phyloP scores from a whole-genome alignment of 2,329 filamentous ascomycete genomes.

The Botrytis elliptica region DNA sequence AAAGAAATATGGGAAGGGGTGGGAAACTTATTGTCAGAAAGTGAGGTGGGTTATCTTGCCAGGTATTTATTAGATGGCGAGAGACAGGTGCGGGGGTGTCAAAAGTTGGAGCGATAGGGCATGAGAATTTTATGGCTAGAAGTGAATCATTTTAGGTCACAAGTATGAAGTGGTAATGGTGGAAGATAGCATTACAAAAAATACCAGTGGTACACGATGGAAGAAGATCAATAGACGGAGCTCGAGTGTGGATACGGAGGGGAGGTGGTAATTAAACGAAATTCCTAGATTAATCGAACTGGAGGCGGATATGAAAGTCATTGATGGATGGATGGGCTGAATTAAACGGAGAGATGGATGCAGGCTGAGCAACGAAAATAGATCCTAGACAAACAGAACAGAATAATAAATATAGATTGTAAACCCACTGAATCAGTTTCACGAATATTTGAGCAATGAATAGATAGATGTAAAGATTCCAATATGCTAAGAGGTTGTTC shows the following conservation, averaged over 20 bases:
- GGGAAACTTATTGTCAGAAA: conserved; percentile 45
- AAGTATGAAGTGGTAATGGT: not conserved
- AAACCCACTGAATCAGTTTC: not conserved
- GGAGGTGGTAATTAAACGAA: not conserved
- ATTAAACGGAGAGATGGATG: not conserved
- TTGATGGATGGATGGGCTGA: not conserved
- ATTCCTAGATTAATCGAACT: not conserved
- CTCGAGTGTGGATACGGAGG: not conserved
- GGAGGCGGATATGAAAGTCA: not conserved
- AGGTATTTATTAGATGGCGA: conserved; percentile 40
- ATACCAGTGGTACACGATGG: not conserved
- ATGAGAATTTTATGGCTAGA: not conserved
- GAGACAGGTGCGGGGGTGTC: not conserved
- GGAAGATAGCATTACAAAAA: not conserved
- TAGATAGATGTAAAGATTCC: not conserved
- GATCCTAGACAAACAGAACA: not conserved
- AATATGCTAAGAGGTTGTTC: not conserved
- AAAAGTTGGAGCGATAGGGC: not conserved
- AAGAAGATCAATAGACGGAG: not conserved
- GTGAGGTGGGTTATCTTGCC: conserved; percentile 47
- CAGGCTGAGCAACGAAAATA: not conserved
- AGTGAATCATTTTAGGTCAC: not conserved
- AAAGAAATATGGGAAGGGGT: conserved; percentile 47
- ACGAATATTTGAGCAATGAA: not conserved
- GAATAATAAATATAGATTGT: conserved; percentile 1